Base-by-base conservation (phyloP, 78 protist species). In the Dictyostelium capitatum region DNA sequence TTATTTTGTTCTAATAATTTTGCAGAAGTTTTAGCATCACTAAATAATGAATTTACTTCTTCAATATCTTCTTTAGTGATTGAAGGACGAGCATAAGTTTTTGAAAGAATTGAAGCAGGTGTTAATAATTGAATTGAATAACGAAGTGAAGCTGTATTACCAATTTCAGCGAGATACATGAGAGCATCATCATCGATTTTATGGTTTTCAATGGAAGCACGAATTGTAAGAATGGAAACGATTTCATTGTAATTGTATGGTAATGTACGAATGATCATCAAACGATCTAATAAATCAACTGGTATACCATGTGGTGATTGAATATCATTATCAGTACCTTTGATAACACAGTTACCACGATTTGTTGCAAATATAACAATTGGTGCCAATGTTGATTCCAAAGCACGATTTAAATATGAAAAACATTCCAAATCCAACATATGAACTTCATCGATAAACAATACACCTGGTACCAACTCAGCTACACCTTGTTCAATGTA, bases 401-500 rank as follows among this genome's bases (percentile, higher is more conserved):
- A 96, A 10, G 99, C 99, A 4, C 99, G 95, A 98, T 99, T 99
- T 32, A 99, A 95, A 94, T 92, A 99, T 5, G 99, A 97, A 95
- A 99, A 99, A 97, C 99, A 99, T 94, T 99, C 99, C 19, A 99
- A 95, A 94, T 99, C 99, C 72, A 99, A 98, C 99, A 99, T 99
- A 96, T 99, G 99, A 46, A 98, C 99, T 95, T 99, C 99, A 75
- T 99, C 99, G 43, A 99, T 95, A 89, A 99, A 99, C 50, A 99
- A 96, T 15, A 99, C 99, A 72, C 99, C 99, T 0, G 99, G 99
- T 46, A 99, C 99, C 8, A 99, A 98, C 95, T 99, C 99, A 14
- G 99, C 99, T 8, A 99, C 97, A 25, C 99, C 99, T 59, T 98
- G 98, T 79, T 99, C 99, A 79, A 99, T 98, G 97, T 99, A 99